A percentile compares a stretch with the other conserved stretches of the same genome.
These are phyloP conservation scores for Naganishia kalamii DNA, from an alignment of 768 basidiomycete species.

Conservation along the genomic window DNA sequence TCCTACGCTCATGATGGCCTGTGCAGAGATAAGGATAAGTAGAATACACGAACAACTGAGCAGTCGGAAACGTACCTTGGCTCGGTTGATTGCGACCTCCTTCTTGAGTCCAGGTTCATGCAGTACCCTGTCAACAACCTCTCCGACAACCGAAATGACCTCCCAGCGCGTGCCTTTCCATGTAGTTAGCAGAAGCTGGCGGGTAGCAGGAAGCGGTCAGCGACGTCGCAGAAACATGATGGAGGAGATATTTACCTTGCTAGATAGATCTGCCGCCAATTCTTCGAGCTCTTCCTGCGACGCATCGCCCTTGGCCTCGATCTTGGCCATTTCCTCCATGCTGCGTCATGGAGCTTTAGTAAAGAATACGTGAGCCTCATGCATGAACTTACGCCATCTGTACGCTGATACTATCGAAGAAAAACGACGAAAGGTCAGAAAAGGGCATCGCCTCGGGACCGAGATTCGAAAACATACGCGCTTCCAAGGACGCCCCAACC, in stretches of 20 bases:
- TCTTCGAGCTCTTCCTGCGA: constrained; percentile 77
- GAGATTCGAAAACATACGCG: constrained; percentile 58
- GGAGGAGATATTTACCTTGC: constrained; percentile 57
- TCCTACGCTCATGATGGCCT: constrained; percentile 83
- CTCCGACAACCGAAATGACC: constrained; percentile 61
- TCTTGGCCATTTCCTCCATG: constrained; percentile 86
- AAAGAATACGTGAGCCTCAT: neutral
- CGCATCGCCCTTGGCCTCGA: constrained; percentile 81
- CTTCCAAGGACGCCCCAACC: constrained; percentile 94
- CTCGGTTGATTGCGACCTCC: constrained; percentile 65
- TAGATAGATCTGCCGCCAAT: constrained; percentile 85
- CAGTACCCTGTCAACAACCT: constrained; percentile 77
- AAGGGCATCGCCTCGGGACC: neutral
- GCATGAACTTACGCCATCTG: constrained; percentile 52
- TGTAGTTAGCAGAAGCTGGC: constrained; percentile 83
- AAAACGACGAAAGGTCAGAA: neutral
- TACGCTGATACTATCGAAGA: constrained; percentile 57
- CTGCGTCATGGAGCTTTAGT: neutral
- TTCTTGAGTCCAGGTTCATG: constrained; percentile 72
- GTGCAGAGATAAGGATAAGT: neutral
- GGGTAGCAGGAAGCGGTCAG: neutral
- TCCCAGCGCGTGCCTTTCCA: constrained; percentile 97
- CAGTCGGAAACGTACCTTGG: constrained; percentile 60
- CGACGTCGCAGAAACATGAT: constrained; percentile 1
- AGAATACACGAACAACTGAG: too few relatives aligned